Conservation (phyloP, 495 filamentous ascomycete genomes). For the Sordaria brevicollis region DNA sequence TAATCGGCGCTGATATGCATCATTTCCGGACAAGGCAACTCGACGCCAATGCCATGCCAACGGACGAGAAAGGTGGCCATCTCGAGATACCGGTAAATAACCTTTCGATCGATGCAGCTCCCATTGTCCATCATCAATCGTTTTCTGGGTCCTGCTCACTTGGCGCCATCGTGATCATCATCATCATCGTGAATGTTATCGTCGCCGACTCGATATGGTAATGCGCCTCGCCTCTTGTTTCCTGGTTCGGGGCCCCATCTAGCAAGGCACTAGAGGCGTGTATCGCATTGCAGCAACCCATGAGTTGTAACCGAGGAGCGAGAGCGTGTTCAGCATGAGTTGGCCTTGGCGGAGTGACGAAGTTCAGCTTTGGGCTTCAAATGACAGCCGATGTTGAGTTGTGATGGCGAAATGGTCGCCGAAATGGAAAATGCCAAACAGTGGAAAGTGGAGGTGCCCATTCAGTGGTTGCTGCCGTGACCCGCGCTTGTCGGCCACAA, state of each 20-base stretch:
- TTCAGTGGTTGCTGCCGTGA: not conserved
- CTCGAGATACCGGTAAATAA: not conserved
- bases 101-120: not conserved
- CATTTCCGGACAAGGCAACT: not conserved
- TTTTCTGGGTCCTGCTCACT: not conserved
- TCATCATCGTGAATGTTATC: not conserved
- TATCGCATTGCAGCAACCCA: not conserved
- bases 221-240: not conserved
- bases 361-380: not conserved
- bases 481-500: not conserved
- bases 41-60: not conserved
- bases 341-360: not conserved
- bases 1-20: not conserved
- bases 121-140: not conserved
- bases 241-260: not conserved
- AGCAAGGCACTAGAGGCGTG: not conserved
- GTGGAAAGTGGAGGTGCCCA: not conserved
- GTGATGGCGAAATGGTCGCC: not conserved
- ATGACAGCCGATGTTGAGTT: not conserved
- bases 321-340: not conserved
- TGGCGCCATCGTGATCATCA: not conserved
- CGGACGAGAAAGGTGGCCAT: not conserved
- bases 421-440: not conserved
- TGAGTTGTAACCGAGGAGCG: not conserved
- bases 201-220: not conserved